Base-by-base conservation (phyloP, 495 filamentous ascomycete species). In the Elaphomyces granulatus region DNA sequence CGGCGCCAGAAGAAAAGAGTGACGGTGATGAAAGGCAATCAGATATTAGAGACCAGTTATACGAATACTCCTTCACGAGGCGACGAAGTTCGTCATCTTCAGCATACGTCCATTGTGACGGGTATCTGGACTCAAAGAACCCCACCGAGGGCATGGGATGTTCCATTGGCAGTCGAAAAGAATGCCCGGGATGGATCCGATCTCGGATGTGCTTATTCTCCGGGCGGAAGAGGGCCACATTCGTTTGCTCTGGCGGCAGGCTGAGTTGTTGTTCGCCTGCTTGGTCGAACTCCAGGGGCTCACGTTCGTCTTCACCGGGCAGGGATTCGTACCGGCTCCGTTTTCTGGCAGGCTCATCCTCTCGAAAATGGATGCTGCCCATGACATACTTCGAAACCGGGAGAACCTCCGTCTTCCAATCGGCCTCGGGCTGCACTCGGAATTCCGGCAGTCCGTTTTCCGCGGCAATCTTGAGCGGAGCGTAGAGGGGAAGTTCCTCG, bases 21-120 rank as follows among this genome's bases (percentile, higher is more conserved):
- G 83, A 90, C 34, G 74, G 71, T n/a, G 76, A 70, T 0, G 75
- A 71, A 31, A 94, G 63, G 44, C 84, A 79, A 44, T 70, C 78
- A 3, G 85, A 81, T 34, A 96, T 92, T 4, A 98, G 65, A 8
- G 86, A 84, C 90, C 90, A 98, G 52, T 98, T 96, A 58, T 94
- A 94, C 0, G 84, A 81, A 51, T 87, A 94, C 41, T 95, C 87
- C 47, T 84, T 80, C 10, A 93, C 88, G 32, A 93, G 63, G 16
- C 67, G 68, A 37, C 83, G 81, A 15, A 98, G 67, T 52, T 87
- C 82, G 46, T 95, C 83, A 48, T 98, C 90, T 53, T 98, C 90
- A 3, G 77, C 66, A 49, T 71, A 72, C 0, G 81, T 85, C 90
- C 90, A 98, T 48, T 94, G 84, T 15, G 90, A 95, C 3, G 85